phyloP scores from a whole-genome alignment of 2,329 filamentous ascomycete genomes.

The Catunica adiposa region DNA sequence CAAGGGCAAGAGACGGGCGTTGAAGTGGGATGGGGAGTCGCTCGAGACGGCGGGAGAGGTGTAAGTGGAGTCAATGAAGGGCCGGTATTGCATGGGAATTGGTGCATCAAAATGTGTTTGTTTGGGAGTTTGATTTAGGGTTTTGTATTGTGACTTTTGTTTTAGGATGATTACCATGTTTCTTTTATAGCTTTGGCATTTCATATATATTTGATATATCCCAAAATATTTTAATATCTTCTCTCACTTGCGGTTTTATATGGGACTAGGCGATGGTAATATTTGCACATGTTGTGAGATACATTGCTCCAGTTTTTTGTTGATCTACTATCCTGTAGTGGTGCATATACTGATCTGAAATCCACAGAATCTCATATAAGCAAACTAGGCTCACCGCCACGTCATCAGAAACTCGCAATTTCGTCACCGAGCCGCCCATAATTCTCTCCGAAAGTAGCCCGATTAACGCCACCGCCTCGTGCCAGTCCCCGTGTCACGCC shows the following conservation, averaged over 20 bases:
- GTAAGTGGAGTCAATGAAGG: neutral
- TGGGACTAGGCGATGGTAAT: neutral
- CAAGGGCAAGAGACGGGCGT: slow-evolving; percentile 32
- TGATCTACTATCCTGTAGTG: neutral
- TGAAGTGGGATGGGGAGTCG: slow-evolving; percentile 17
- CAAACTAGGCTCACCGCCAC: neutral
- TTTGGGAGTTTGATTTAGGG: neutral
- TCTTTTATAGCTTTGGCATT: neutral
- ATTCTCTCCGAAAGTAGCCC: neutral
- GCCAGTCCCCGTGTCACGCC: neutral
- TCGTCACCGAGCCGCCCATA: neutral
- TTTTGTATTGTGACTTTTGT: neutral
- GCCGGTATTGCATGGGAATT: neutral
- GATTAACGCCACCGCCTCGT: neutral
- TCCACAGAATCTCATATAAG: too few species aligned
- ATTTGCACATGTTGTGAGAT: too few species aligned
- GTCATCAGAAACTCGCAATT: neutral
- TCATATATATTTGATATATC: neutral
- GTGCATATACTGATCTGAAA: neutral
- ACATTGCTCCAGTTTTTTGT: neutral
- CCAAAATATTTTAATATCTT: neutral
- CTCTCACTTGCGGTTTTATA: neutral
- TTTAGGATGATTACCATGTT: neutral
- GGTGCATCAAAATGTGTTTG: neutral
- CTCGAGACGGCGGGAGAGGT: slow-evolving; percentile 2